Percentiles rank a stretch among this genome's conserved stretches.
Conservation (phyloP, 2,329 filamentous ascomycete genomes). For the Stagonosporopsis cucurbitacearum region DNA sequence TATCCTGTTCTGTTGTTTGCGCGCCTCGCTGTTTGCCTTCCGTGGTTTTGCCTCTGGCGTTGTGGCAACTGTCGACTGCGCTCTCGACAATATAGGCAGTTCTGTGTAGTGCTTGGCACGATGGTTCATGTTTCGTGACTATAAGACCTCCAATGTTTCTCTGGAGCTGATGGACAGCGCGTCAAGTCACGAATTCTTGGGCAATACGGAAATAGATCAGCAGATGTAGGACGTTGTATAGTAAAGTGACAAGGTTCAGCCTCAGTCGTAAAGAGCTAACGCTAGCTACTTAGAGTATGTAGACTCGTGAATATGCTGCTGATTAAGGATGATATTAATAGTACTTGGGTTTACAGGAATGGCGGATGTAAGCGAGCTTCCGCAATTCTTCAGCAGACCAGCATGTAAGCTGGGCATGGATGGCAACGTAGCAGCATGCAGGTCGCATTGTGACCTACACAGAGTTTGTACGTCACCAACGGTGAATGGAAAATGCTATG, state of each 20-base stretch:
- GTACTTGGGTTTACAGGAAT: conserved; percentile 19
- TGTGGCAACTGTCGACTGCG: conserved; percentile 9
- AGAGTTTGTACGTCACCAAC: background rate
- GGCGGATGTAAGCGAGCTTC: conserved; percentile 26
- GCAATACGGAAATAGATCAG: conserved; percentile 15
- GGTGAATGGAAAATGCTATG: background rate
- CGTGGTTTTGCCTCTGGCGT: conserved; percentile 34
- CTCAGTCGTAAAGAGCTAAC: conserved; percentile 17
- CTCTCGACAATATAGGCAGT: conserved; percentile 14
- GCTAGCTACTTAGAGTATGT: conserved; percentile 25
- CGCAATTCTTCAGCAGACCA: background rate
- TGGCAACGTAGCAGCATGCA: background rate
- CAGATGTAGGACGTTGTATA: conserved; percentile 29
- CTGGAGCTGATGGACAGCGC: background rate
- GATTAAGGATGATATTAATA: conserved; percentile 41
- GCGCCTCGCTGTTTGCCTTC: conserved; percentile 46
- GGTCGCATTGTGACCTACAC: background rate
- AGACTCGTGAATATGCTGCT: conserved; percentile 30
- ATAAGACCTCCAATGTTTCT: no score
- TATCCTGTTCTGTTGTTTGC: conserved; percentile 49
- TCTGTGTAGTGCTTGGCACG: conserved; percentile 19
- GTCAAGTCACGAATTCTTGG: background rate
- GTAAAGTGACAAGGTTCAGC: conserved; percentile 15
- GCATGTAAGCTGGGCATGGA: background rate
- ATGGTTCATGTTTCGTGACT: conserved; percentile 25